Conservation (phyloP, 768 basidiomycete species). For the Phaeotremella skinneri region DNA sequence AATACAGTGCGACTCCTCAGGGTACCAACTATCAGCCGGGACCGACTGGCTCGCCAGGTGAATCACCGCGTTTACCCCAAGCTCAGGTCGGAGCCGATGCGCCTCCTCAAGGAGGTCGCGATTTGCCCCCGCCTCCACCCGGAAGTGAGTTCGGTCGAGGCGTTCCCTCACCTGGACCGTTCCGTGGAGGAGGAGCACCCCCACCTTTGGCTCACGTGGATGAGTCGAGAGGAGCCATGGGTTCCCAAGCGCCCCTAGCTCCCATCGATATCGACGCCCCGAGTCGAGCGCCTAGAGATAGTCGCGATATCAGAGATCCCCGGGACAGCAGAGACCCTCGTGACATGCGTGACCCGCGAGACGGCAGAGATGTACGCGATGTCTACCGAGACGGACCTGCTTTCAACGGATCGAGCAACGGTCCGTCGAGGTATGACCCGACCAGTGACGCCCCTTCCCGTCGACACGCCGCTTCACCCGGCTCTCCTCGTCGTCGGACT, state of each 20-base stretch:
- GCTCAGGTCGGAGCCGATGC: constrained; percentile 17
- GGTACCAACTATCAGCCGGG: constrained; percentile 15
- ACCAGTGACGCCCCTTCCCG: constrained; percentile 13
- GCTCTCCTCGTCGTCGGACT: constrained; percentile 39
- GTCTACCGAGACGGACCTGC: constrained; percentile 5
- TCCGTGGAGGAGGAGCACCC: constrained; percentile 47
- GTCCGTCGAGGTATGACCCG: constrained; percentile 22
- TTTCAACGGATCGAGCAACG: constrained; percentile 9
- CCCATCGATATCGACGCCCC: constrained; percentile 45
- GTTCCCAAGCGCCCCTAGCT: constrained; percentile 46
- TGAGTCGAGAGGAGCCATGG: constrained; percentile 44
- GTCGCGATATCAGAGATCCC: constrained; percentile 6
- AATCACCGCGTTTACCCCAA: constrained; percentile 35
- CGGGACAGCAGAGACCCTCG: constrained; percentile 5
- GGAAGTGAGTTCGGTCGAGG: constrained; percentile 27
- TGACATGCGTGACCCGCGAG: neutral
- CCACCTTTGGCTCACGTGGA: constrained; percentile 44
- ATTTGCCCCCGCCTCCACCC: constrained; percentile 44
- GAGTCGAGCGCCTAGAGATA: constrained; percentile 17
- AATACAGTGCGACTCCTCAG: constrained; percentile 57
- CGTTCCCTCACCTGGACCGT: constrained; percentile 38
- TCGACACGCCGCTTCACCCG: constrained; percentile 33
- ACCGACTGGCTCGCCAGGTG: constrained; percentile 12
- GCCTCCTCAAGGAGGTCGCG: constrained; percentile 31
- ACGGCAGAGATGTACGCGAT: neutral